These are phyloP conservation scores for Cynara cardunculus DNA, from an alignment of 129 eudicot species.

Conservation along the genomic window DNA sequence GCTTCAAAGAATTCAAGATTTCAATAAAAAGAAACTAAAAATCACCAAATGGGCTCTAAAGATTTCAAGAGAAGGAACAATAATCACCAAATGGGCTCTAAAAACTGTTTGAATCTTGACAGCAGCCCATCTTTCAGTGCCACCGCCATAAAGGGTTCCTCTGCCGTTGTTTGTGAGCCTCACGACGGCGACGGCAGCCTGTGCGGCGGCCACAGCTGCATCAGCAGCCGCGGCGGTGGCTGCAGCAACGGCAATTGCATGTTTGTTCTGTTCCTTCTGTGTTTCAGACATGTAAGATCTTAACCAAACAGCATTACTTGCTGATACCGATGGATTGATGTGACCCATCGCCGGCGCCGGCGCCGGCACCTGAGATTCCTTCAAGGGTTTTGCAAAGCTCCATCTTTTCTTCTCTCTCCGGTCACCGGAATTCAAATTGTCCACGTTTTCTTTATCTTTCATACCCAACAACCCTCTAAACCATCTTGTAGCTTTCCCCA, in stretches of 20 bases:
- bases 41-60: too few species aligned
- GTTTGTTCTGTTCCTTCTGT: conserved; percentile 72
- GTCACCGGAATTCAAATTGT: conserved; percentile 37
- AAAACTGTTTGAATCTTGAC: conserved; percentile 75
- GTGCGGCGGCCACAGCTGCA: conserved; percentile 93
- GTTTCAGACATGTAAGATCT: conserved; percentile 56
- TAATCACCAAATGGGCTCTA: conserved; percentile 73
- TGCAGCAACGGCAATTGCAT: conserved; percentile 96
- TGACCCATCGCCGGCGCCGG: conserved; percentile 13
- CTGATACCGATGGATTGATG: conserved; percentile 15
- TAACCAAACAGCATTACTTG: conserved; percentile 38
- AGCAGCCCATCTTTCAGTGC: conserved; percentile 62
- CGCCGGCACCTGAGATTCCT: conserved; percentile 30
- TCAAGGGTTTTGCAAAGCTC: conserved; percentile 58
- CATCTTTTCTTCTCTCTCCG: conserved; percentile 62
- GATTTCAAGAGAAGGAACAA: not conserved
- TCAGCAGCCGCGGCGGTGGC: conserved; percentile 96
- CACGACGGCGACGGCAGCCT: conserved; percentile 94
- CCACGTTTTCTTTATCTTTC: conserved; percentile 66
- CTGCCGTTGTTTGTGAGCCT: conserved; percentile 72
- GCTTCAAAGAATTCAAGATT: not conserved
- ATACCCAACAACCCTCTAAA: conserved; percentile 68
- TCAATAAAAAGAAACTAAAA: not conserved
- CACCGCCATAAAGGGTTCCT: conserved; percentile 30
- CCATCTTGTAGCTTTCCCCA: conserved; percentile 94